Percentiles rank a stretch among this genome's conserved stretches.
phyloP scores from a whole-genome alignment of 2,329 filamentous ascomycete species.

The Ceratocystis lukuohia region DNA sequence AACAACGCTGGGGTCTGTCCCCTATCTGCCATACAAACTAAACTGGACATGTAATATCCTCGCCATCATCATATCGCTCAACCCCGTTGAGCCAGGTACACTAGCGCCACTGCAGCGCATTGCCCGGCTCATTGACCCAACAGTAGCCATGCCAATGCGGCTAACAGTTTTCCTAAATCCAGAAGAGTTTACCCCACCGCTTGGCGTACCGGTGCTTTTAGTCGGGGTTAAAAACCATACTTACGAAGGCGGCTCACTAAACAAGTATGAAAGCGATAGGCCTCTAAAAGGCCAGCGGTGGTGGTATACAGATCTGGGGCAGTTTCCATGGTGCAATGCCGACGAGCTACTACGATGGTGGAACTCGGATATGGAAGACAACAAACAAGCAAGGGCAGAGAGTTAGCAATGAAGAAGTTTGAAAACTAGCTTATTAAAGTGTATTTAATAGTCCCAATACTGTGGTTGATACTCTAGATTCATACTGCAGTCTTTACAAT shows the following conservation, averaged over 20 bases:
- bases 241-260: constrained; percentile 36
- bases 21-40: constrained; percentile 41
- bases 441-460: background rate
- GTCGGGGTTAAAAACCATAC: constrained; percentile 45
- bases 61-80: constrained; percentile 36
- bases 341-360: constrained; percentile 35
- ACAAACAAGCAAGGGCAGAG: background rate
- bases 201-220: constrained; percentile 39
- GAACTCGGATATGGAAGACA: constrained; percentile 21
- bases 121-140: constrained; percentile 38
- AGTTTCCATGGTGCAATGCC: constrained; percentile 38
- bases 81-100: constrained; percentile 36
- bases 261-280: constrained; percentile 33
- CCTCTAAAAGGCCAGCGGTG: constrained; percentile 29
- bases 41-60: constrained; percentile 46
- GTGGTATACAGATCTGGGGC: constrained; percentile 38
- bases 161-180: constrained; percentile 43
- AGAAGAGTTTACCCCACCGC: constrained; percentile 32
- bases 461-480: background rate
- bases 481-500: background rate
- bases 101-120: constrained; percentile 39
- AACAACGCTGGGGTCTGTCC: constrained; percentile 37
- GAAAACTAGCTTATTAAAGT: background rate
- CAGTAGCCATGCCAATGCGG: constrained; percentile 39
- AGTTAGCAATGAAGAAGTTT: background rate